Base-by-base conservation (phyloP, 2,329 filamentous ascomycete genomes). In the Alternaria triticina region DNA sequence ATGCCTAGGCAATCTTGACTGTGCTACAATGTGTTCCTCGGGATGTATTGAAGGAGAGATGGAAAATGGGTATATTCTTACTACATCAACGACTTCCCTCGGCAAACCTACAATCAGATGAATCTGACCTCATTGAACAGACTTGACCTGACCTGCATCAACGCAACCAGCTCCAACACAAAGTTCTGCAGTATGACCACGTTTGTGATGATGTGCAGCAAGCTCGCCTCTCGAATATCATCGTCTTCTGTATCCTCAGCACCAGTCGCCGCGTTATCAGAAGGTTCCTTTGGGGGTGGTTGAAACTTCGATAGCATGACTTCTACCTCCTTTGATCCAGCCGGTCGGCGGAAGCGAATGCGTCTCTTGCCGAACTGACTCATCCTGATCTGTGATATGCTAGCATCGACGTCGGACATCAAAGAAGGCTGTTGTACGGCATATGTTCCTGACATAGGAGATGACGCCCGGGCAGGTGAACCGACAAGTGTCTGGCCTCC, bases 101-200 rank as follows among this genome's bases (percentile, higher is more conserved):
- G 52, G 11, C 44, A 47, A 54, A 7, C 55, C 50, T 30, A 47
- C 23, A 40, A 20, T 75, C 67, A 79, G 30, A 71, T 74, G 74
- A 81, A 81, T 62, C 69, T 76, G 51, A 85, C 79, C 66, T 86
- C 84, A 46, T 79, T 79, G 49, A 85, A 81, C 46, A 86, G 75
- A 56, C 82, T 82, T 6, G 83, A 83, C 33, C 84, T 73, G 2
- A 84, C 79, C 66, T 85, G 83, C 72, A 85, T 69, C 57, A 85
- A 74, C 6, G 83, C 83, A 11, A 83, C 79, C 12, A 86, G 61
- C 71, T 86, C 84, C 52, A 85, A 70, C 20, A 84, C 77, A 65
- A 86, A 86, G 63, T 85, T 82, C 68, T 85, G 84, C 66, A 86
- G 63, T 10, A 86, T 77, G 6, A 85, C 82, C 44, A 83, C 80